These are phyloP conservation scores for Gloeostereum incarnatum DNA, from an alignment of 768 basidiomycete genomes.

Conservation along the genomic window DNA sequence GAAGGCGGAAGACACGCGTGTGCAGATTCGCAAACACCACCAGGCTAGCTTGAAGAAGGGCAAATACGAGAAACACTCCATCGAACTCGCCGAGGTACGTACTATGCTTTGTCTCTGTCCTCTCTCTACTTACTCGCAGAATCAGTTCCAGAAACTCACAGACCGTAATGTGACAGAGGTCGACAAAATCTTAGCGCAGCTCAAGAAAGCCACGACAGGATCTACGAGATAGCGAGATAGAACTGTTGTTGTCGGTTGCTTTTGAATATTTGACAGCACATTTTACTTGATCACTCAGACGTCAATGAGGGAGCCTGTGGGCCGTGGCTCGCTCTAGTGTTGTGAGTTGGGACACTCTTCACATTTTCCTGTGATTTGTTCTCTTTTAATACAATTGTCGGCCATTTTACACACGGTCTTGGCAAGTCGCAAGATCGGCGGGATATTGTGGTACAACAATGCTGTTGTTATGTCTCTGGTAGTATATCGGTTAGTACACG, in stretches of 20 bases:
- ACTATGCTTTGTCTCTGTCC: neutral
- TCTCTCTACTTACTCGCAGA: neutral
- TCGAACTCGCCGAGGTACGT: slow-evolving; percentile 63
- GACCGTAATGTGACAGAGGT: slow-evolving; percentile 56
- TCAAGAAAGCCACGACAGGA: slow-evolving; percentile 46
- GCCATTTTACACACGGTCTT: too few relatives aligned
- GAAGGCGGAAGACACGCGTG: slow-evolving; percentile 66
- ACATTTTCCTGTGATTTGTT: too few relatives aligned
- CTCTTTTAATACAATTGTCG: too few relatives aligned
- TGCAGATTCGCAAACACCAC: slow-evolving; percentile 68
- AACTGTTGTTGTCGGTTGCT: neutral
- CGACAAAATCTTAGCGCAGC: slow-evolving; percentile 51
- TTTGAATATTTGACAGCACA: too few relatives aligned
- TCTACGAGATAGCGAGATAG: neutral
- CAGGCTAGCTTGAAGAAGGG: slow-evolving; percentile 59
- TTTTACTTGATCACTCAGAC: too few relatives aligned
- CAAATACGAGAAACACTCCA: slow-evolving; percentile 57
- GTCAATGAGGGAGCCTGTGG: too few relatives aligned
- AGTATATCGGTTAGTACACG: too few relatives aligned
- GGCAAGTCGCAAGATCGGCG: too few relatives aligned
- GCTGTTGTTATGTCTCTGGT: too few relatives aligned
- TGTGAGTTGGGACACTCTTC: too few relatives aligned
- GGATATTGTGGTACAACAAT: too few relatives aligned
- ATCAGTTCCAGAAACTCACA: slow-evolving; percentile 66
- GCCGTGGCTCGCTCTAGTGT: too few relatives aligned